These are phyloP conservation scores for Myotisia sp. DNA, from an alignment of 2,329 filamentous ascomycete genomes.

Conservation along the genomic window DNA sequence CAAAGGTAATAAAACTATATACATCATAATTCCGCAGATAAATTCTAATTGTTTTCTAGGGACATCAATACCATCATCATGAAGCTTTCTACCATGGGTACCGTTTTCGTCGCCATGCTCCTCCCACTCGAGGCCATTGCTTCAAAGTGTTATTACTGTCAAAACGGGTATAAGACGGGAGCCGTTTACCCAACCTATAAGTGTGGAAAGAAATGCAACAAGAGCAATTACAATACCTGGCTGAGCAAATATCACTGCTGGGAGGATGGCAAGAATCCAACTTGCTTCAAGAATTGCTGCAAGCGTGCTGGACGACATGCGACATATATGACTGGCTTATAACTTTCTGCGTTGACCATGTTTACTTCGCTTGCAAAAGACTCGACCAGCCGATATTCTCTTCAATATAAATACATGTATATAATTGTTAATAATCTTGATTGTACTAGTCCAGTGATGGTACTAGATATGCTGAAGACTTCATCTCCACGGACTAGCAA, in stretches of 20 bases:
- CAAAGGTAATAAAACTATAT: no score
- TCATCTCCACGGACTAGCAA: no score
- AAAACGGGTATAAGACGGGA: constrained; percentile 3
- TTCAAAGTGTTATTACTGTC: constrained; percentile 5
- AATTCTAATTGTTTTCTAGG: no score
- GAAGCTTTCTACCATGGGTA: constrained; percentile 6
- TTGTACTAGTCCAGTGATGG: no score
- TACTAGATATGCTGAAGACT: no score
- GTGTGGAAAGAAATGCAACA: constrained; percentile 8
- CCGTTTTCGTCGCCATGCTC: constrained; percentile 1
- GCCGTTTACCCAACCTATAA: constrained; percentile 6
- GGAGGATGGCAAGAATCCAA: constrained; percentile 8
- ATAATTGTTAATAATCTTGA: no score
- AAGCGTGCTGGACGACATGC: not conserved
- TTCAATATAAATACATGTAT: no score
- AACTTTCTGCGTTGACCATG: no score
- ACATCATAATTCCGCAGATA: no score
- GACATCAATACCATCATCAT: constrained; percentile 4
- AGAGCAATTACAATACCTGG: constrained; percentile 6
- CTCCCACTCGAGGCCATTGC: constrained; percentile 6
- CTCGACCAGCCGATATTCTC: no score
- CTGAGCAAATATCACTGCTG: constrained; percentile 7
- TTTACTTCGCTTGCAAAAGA: no score
- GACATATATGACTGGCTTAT: not conserved
- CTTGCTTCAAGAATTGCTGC: constrained; percentile 9